phyloP scores from a whole-genome alignment of 2,329 filamentous ascomycete species.

The Trichoderma arundinaceum region DNA sequence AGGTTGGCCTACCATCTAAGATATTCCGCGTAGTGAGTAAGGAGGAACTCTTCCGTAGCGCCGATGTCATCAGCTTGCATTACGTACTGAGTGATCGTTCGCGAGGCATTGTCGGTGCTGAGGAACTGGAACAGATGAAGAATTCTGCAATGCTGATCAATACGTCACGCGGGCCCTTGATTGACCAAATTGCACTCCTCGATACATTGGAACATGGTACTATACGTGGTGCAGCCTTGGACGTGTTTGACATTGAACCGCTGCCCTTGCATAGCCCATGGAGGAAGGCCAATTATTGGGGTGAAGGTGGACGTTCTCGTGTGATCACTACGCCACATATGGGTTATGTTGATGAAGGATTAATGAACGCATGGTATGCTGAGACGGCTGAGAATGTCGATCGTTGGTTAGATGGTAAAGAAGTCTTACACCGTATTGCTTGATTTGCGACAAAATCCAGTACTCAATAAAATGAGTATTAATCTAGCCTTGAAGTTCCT shows the following conservation, averaged over 20 bases:
- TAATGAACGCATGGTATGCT: slow-evolving; percentile 68
- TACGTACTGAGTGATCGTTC: slow-evolving; percentile 69
- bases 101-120: slow-evolving; percentile 60
- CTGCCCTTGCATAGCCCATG: slow-evolving; percentile 47
- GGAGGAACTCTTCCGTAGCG: slow-evolving; percentile 61
- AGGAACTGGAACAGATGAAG: slow-evolving; percentile 68
- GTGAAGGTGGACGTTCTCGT: slow-evolving; percentile 60
- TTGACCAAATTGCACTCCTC: slow-evolving; percentile 69
- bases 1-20: slow-evolving; percentile 63
- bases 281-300: slow-evolving; percentile 18
- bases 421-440: slow-evolving; percentile 33
- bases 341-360: slow-evolving; percentile 73
- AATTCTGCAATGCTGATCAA: slow-evolving; percentile 68
- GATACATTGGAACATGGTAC: slow-evolving; percentile 60
- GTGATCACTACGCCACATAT: slow-evolving; percentile 74
- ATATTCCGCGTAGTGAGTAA: slow-evolving; percentile 65
- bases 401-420: slow-evolving; percentile 50
- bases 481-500: too few species aligned
- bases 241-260: slow-evolving; percentile 77
- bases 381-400: slow-evolving; percentile 68
- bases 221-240: slow-evolving; percentile 70
- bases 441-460: neutral
- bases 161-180: slow-evolving; percentile 71
- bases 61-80: slow-evolving; percentile 59
- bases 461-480: neutral